Evolutionary conservation across 306 rosid species (phyloP), one percentile per base, ranked within the genome.

Genomic region (Inga oerstediana): DNA sequence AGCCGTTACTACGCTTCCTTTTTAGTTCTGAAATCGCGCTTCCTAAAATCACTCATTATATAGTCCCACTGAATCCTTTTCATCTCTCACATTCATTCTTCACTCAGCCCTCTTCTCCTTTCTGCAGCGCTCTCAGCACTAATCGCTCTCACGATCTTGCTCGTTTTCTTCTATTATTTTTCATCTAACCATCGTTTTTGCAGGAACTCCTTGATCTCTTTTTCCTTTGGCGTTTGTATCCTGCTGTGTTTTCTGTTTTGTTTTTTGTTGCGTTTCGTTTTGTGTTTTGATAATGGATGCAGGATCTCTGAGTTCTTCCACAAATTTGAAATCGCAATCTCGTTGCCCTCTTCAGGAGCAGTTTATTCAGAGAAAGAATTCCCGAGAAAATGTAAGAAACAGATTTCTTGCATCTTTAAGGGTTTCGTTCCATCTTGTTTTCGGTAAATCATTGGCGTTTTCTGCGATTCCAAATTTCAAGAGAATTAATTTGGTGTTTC

Each of bases 271-370:
- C 34, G 49, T 48, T 49, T 5, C 16, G 41, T 75, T 22, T 72
- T 45, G 13, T 59, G 2, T 76, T 56, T n/a, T n/a, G 24, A 19
- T 82, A 32, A 78, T 85, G 85, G 85, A 78, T 85, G 51, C 85
- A 85, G 85, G 88, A 15, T 46, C 75, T 15, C 22, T 74, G 39
- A 65, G 54, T 86, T 71, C 84, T 22, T 49, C 75, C 2, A n/a
- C 70, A 5, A 80, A 12, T 44, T 20, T n/a, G 69, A 76, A 80
- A 68, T 12, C 59, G 54, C 58, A 30, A 10, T 52, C 70, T 24
- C 77, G 82, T 19, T 59, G 64, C 77, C 89, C 85, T 9, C 79
- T 58, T 49, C 80, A 61, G 49, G 76, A 86, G 51, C 84, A 75
- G 58, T 30, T 67, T 11, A 8, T 74, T 67, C 65, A 54, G 51